These are phyloP conservation scores for Agaricus subrufescens DNA, from an alignment of 768 basidiomycete species.

Conservation along the genomic window DNA sequence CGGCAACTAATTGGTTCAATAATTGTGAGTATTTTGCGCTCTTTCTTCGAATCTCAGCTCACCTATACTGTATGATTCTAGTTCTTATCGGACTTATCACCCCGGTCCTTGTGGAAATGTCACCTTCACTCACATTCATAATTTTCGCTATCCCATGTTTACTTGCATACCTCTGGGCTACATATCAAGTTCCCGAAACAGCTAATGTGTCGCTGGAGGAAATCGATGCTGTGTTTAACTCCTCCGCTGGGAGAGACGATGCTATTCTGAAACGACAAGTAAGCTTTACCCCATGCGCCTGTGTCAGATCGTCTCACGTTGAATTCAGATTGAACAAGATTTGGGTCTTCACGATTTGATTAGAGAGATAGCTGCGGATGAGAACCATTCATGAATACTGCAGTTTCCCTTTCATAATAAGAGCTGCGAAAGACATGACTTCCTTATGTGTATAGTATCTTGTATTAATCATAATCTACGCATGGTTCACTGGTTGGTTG, in stretches of 20 bases:
- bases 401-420: too few species aligned
- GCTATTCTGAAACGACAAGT: slow-evolving; percentile 48
- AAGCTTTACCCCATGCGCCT: slow-evolving; percentile 3
- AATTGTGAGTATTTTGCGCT: slow-evolving; percentile 49
- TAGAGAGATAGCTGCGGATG: slow-evolving; percentile 25
- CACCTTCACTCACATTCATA: slow-evolving; percentile 65
- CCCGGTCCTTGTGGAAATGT: slow-evolving; percentile 57
- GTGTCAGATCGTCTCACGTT: not conserved
- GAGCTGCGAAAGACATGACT: too few species aligned
- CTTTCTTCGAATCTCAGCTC: not conserved
- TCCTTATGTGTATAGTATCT: too few species aligned
- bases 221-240: slow-evolving; percentile 64
- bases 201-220: slow-evolving; percentile 74
- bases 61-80: slow-evolving; percentile 18
- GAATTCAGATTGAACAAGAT: slow-evolving; percentile 51
- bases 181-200: slow-evolving; percentile 68
- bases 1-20: slow-evolving; percentile 83
- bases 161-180: slow-evolving; percentile 67
- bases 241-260: slow-evolving; percentile 55
- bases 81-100: slow-evolving; percentile 76
- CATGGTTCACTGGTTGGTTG: too few species aligned
- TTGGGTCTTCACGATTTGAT: slow-evolving; percentile 47
- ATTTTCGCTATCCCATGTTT: slow-evolving; percentile 63
- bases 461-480: too few species aligned
- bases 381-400: not conserved